phyloP scores from a whole-genome alignment of 129 eudicot species.

The Lactuca saligna region DNA sequence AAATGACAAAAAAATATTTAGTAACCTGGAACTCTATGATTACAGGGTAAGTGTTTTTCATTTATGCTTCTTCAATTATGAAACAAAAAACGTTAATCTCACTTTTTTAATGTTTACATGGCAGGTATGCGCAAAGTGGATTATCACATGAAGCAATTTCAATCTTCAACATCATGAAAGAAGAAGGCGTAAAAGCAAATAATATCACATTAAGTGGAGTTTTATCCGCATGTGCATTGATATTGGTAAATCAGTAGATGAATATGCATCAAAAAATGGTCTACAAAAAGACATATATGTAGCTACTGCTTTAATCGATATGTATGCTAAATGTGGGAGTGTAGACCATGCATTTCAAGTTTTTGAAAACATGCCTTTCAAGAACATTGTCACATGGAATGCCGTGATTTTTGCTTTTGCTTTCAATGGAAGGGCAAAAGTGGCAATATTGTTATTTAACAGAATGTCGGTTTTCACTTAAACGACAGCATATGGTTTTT shows the following conservation, averaged over 20 bases:
- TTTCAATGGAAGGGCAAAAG: slow-evolving; percentile 63
- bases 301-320: slow-evolving; percentile 69
- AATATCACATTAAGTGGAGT: slow-evolving; percentile 60
- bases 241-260: slow-evolving; percentile 52
- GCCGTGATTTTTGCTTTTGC: slow-evolving; percentile 79
- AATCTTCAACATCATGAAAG: slow-evolving; percentile 55
- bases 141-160: slow-evolving; percentile 67
- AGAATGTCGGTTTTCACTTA: slow-evolving; percentile 48
- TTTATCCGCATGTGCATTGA: slow-evolving; percentile 75
- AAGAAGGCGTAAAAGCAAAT: slow-evolving; percentile 45
- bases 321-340: slow-evolving; percentile 75
- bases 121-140: slow-evolving; percentile 77
- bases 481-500: too few species aligned
- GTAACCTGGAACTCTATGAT: slow-evolving; percentile 84
- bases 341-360: slow-evolving; percentile 51
- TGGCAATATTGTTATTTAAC: slow-evolving; percentile 54
- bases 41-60: slow-evolving; percentile 51
- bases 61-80: not conserved
- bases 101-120: not conserved
- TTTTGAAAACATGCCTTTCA: slow-evolving; percentile 50
- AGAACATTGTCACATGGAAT: slow-evolving; percentile 68
- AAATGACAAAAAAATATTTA: slow-evolving; percentile 45
- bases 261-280: slow-evolving; percentile 61
- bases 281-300: slow-evolving; percentile 53
- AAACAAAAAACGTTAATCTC: not conserved